These are phyloP conservation scores for Pseudonitzschia multistriata DNA, from an alignment of 108 stramenopile genomes.

Conservation along the genomic window DNA sequence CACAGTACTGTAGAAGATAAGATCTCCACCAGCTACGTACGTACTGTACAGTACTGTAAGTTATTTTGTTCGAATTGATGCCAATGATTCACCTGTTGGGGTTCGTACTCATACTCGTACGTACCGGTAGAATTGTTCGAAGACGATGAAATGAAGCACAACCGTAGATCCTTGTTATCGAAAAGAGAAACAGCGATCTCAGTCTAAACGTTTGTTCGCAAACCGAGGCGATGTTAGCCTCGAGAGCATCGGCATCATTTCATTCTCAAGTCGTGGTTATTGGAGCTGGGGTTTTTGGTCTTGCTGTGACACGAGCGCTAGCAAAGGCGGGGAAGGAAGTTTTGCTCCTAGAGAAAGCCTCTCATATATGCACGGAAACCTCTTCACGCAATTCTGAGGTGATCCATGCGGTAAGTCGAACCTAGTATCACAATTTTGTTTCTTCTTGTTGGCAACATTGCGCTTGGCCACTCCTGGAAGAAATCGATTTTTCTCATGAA, in stretches of 20 bases:
- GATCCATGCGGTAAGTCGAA: slow-evolving; percentile 61
- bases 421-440: no score
- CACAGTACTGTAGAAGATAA: no score
- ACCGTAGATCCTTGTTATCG: no score
- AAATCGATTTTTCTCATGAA: neutral
- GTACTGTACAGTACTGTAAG: no score
- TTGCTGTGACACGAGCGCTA: slow-evolving; percentile 66
- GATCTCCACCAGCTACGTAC: no score
- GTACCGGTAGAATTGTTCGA: no score
- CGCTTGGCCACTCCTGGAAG: neutral
- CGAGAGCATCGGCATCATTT: slow-evolving; percentile 12
- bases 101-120: no score
- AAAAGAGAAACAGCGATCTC: no score
- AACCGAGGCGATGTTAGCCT: neutral
- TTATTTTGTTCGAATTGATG: no score
- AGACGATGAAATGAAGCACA: no score
- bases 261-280: slow-evolving; percentile 71
- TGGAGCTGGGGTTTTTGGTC: slow-evolving; percentile 82
- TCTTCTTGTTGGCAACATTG: neutral
- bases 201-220: neutral
- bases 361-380: slow-evolving; percentile 56
- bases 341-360: slow-evolving; percentile 62
- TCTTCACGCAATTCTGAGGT: slow-evolving; percentile 84
- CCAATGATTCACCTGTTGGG: no score
- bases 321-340: slow-evolving; percentile 64